phyloP scores from a whole-genome alignment of 805 yeast genomes.

The Metschnikowia proteae region DNA sequence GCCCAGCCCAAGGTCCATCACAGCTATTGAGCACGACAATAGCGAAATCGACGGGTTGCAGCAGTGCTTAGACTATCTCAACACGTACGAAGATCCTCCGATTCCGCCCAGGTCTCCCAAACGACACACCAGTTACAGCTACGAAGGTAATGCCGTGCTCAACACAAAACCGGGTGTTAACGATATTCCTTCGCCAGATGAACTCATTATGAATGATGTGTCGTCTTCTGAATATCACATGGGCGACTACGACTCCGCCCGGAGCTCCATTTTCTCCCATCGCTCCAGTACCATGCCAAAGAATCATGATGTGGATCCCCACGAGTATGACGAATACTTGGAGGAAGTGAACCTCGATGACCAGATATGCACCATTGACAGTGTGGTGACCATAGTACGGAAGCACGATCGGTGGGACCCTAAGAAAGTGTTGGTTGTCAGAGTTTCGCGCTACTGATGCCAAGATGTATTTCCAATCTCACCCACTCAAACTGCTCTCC shows the following conservation, averaged over 20 bases:
- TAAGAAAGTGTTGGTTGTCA: constrained; percentile 10
- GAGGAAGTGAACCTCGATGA: constrained; percentile 18
- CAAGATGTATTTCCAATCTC: background rate
- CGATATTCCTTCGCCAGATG: background rate
- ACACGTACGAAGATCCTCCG: constrained; percentile 5
- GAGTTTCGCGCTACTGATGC: background rate
- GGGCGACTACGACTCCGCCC: constrained; percentile 6
- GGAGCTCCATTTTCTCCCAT: constrained; percentile 14
- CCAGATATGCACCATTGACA: constrained; percentile 23
- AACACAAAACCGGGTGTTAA: background rate
- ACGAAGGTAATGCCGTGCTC: constrained; percentile 1
- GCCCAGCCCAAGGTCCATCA: background rate
- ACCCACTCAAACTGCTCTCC: too few relatives aligned
- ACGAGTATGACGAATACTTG: constrained; percentile 16
- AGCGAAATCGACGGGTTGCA: constrained; percentile 3
- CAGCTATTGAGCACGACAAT: constrained; percentile 1
- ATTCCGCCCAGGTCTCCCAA: constrained; percentile 14
- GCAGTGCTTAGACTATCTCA: constrained; percentile 8
- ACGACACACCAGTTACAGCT: constrained; percentile 6
- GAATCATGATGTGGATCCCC: background rate
- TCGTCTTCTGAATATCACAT: constrained; percentile 10
- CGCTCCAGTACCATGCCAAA: background rate
- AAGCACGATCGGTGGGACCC: constrained; percentile 17
- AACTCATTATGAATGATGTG: constrained; percentile 4
- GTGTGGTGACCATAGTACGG: constrained; percentile 22